Evolutionary conservation across 23 red algal genomes (phyloP).

Genomic region (Chondrus crispus): DNA sequence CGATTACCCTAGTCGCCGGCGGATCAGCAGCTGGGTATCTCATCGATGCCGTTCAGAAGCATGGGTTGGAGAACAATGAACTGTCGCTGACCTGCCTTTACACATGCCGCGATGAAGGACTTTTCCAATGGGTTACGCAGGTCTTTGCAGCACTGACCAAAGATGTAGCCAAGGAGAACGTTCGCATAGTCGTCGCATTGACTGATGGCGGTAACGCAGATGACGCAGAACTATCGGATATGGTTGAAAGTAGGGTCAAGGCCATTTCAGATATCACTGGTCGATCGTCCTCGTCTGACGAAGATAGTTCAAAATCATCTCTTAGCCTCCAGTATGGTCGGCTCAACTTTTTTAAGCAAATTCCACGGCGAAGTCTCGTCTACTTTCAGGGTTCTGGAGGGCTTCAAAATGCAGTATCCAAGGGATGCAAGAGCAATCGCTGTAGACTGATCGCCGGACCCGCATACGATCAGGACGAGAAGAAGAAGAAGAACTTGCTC

Average conservation of each 20-base stretch:
- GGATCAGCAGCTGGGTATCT: conserved; percentile 27
- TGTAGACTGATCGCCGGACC: conserved; percentile 13
- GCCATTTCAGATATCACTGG: not conserved
- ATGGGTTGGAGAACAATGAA: not conserved
- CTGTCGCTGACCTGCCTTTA: conserved; percentile 3
- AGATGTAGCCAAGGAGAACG: not conserved
- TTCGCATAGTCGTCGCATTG: not conserved
- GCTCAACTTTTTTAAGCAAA: conserved; percentile 7
- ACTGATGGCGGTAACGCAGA: not conserved
- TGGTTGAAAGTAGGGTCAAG: not conserved
- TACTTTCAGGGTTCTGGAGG: conserved; percentile 34
- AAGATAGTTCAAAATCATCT: not conserved
- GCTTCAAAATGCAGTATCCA: conserved; percentile 1
- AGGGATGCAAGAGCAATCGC: not conserved
- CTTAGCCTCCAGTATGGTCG: not conserved
- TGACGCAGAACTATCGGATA: not conserved
- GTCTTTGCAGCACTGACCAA: not conserved
- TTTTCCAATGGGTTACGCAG: not conserved
- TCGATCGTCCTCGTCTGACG: not conserved
- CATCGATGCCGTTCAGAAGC: conserved; percentile 18
- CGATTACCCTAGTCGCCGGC: conserved; percentile 13
- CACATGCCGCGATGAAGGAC: not conserved
- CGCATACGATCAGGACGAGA: conserved; percentile 16
- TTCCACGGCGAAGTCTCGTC: not conserved
- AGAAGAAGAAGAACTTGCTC: conserved; percentile 3